Percentiles rank a stretch among this genome's conserved stretches.
These are phyloP conservation scores for Pyrenopolyporus hunteri DNA, from an alignment of 495 filamentous ascomycete genomes.

Conservation along the genomic window DNA sequence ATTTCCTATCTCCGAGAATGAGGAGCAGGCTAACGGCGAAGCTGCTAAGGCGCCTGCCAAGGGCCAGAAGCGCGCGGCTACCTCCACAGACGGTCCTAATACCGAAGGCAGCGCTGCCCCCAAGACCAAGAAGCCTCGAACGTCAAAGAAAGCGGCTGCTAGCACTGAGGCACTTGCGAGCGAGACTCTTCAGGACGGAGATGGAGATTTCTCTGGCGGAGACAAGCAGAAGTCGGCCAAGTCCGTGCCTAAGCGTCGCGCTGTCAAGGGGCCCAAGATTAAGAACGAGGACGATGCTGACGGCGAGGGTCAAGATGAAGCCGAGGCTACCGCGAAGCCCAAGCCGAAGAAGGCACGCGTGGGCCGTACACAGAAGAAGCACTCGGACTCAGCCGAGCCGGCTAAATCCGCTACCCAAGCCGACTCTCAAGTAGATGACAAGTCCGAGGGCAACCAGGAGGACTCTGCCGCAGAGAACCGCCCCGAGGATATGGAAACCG, in stretches of 20 bases:
- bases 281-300: not conserved
- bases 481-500: not conserved
- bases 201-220: not conserved
- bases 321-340: not conserved
- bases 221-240: not conserved
- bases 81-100: not conserved
- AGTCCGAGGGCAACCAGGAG: too few species aligned
- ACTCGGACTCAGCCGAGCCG: not conserved
- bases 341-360: not conserved
- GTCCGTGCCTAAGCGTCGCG: not conserved
- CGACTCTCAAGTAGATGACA: not conserved
- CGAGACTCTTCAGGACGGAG: not conserved
- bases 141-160: not conserved
- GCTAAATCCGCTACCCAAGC: not conserved
- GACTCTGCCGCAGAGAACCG: not conserved
- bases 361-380: not conserved
- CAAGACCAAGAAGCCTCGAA: constrained; percentile 3
- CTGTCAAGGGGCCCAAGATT: not conserved
- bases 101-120: not conserved
- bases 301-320: not conserved
- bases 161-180: not conserved
- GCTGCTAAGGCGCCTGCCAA: not conserved
- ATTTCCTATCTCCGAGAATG: not conserved
- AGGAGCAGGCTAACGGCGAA: not conserved
- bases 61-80: constrained; percentile 4